Percentiles rank a stretch among this genome's conserved stretches.
Evolutionary conservation across 2,329 filamentous ascomycete species (phyloP).

Genomic region (Spiromastix sp.): DNA sequence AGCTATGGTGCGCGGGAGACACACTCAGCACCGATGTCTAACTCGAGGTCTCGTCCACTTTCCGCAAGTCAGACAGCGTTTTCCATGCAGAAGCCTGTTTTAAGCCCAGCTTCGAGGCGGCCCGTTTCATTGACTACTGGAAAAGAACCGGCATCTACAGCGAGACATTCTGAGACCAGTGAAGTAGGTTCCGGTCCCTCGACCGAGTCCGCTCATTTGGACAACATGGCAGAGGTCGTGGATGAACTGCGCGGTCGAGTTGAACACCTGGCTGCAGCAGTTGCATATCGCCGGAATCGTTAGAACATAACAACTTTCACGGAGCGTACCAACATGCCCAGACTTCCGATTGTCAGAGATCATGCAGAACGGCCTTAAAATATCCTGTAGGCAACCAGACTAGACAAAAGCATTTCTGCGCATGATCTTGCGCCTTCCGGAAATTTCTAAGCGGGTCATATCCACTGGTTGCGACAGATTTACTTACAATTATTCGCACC

Average conservation of each 20-base stretch:
- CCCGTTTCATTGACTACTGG: neutral
- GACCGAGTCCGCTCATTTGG: constrained; percentile 17
- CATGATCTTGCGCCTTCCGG: constrained; percentile 4
- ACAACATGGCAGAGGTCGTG: constrained; percentile 25
- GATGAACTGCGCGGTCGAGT: constrained; percentile 26
- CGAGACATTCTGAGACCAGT: neutral
- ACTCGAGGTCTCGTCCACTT: constrained; percentile 12
- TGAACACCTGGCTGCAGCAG: constrained; percentile 21
- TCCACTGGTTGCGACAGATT: too few relatives aligned
- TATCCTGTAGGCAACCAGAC: too few relatives aligned
- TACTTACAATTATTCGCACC: too few relatives aligned
- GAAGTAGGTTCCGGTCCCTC: constrained; percentile 9
- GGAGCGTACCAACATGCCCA: too few relatives aligned
- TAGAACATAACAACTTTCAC: neutral
- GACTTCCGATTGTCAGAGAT: too few relatives aligned
- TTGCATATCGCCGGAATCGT: constrained; percentile 12
- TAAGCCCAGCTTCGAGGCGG: neutral
- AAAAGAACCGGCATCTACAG: constrained; percentile 1
- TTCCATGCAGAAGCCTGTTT: constrained; percentile 15
- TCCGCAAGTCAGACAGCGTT: constrained; percentile 15
- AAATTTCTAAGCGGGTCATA: constrained; percentile 6
- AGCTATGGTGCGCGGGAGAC: constrained; percentile 17
- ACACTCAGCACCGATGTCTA: constrained; percentile 15
- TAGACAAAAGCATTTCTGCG: too few relatives aligned
- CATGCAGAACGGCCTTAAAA: too few relatives aligned